Conservation (phyloP, 805 yeast genomes). For the Cyberlindnera mrakii region DNA sequence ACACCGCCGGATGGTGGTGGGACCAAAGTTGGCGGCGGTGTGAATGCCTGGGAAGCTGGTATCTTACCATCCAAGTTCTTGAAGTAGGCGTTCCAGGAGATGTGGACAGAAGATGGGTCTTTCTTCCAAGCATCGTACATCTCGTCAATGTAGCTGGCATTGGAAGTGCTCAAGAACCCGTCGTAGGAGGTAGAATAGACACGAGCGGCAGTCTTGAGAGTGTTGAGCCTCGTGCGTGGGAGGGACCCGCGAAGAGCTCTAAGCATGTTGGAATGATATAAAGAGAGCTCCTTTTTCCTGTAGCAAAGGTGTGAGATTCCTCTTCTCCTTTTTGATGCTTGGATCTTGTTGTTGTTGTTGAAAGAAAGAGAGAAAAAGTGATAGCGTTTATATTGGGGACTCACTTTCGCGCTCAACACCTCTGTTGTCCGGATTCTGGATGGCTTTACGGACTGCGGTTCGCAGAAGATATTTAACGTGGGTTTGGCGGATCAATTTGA, state of each 20-base stretch:
- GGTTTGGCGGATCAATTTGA: too few relatives aligned
- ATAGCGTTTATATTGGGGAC: background rate
- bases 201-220: background rate
- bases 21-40: conserved; percentile 86
- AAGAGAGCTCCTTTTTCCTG: too few relatives aligned
- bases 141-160: conserved; percentile 92
- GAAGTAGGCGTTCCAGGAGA: conserved; percentile 96
- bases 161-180: conserved; percentile 74
- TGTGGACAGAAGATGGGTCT: conserved; percentile 89
- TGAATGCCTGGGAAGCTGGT: conserved; percentile 71
- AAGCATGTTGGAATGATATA: conserved; percentile 13
- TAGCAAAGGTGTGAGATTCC: background rate
- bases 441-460: too few relatives aligned
- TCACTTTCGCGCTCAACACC: too few relatives aligned
- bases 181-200: conserved; percentile 35
- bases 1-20: conserved; percentile 79
- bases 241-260: conserved; percentile 21
- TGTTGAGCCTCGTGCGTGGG: conserved; percentile 19
- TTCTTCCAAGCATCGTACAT: conserved; percentile 93
- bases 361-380: background rate
- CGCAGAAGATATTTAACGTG: too few relatives aligned
- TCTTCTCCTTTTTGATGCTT: background rate
- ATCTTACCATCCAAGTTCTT: conserved; percentile 73
- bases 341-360: background rate
- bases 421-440: too few relatives aligned